Conservation (phyloP, 495 filamentous ascomycete genomes). For the Penicillium paxilli region DNA sequence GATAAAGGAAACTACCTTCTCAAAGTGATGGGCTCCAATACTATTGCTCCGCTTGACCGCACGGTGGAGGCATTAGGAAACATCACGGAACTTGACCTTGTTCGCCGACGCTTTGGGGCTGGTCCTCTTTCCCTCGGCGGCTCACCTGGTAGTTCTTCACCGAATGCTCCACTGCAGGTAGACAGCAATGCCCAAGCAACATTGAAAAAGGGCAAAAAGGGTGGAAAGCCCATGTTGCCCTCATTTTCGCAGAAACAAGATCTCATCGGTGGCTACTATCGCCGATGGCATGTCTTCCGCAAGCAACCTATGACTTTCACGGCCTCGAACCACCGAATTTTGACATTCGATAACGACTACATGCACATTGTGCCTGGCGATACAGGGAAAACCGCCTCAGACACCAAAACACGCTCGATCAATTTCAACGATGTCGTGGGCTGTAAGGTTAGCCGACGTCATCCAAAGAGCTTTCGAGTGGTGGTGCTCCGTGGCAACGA, state of each 20-base stretch:
- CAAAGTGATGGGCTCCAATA: slow-evolving; percentile 81
- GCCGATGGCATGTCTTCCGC: slow-evolving; percentile 87
- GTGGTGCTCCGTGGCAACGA: slow-evolving; percentile 74
- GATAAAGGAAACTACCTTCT: slow-evolving; percentile 89
- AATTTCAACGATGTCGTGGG: slow-evolving; percentile 92
- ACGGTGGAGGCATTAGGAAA: slow-evolving; percentile 87
- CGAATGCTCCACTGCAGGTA: slow-evolving; percentile 73
- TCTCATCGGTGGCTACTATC: slow-evolving; percentile 68
- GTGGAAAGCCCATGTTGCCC: slow-evolving; percentile 61
- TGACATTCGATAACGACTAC: slow-evolving; percentile 93
- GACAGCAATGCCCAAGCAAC: slow-evolving; percentile 35
- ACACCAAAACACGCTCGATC: slow-evolving; percentile 80
- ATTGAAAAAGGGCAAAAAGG: slow-evolving; percentile 68
- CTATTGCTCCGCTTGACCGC: slow-evolving; percentile 80
- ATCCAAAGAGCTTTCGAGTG: slow-evolving; percentile 90
- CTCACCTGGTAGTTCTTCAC: slow-evolving; percentile 77
- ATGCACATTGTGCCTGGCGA: slow-evolving; percentile 89
- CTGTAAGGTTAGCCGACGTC: slow-evolving; percentile 86
- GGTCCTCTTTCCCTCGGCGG: slow-evolving; percentile 73
- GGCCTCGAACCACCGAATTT: slow-evolving; percentile 75
- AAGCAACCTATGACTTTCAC: slow-evolving; percentile 95
- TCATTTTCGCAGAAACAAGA: slow-evolving; percentile 80
- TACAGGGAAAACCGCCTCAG: slow-evolving; percentile 52
- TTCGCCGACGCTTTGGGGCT: slow-evolving; percentile 81
- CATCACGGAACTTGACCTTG: slow-evolving; percentile 80